Percentiles rank a stretch among this genome's conserved stretches.
These are phyloP conservation scores for Colletotrichum siamense DNA, from an alignment of 2,329 filamentous ascomycete species.

Conservation along the genomic window DNA sequence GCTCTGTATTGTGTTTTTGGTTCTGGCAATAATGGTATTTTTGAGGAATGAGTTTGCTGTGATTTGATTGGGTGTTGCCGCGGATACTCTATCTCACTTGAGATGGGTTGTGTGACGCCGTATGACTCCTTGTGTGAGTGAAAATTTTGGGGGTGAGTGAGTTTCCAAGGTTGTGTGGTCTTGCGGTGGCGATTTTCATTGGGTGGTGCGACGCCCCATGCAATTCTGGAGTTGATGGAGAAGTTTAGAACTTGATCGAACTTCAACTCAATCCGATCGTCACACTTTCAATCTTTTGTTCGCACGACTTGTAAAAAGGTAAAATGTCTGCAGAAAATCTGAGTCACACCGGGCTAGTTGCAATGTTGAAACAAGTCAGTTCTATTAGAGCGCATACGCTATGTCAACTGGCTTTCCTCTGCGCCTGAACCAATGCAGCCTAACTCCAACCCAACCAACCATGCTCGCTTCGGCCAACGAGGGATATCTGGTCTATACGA, in stretches of 20 bases:
- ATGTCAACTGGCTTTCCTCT: neutral
- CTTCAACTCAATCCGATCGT: neutral
- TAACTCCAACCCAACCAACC: neutral
- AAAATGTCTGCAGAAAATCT: neutral
- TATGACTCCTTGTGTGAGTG: neutral
- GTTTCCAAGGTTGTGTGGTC: neutral
- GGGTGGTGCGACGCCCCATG: neutral
- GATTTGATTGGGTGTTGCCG: neutral
- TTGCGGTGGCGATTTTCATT: constrained; percentile 17
- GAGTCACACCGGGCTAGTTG: neutral
- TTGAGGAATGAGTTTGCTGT: neutral
- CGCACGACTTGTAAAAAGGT: neutral
- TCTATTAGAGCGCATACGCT: constrained; percentile 11
- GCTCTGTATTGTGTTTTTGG: neutral
- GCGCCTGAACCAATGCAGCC: neutral
- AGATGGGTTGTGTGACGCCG: neutral
- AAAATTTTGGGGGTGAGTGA: constrained; percentile 9
- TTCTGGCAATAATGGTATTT: neutral
- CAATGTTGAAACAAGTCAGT: neutral
- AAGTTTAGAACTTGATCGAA: constrained; percentile 13
- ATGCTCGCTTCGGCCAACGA: neutral
- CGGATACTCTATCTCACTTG: neutral
- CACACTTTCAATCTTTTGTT: neutral
- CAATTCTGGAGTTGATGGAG: constrained; percentile 21
- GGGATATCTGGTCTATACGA: constrained; percentile 16